Evolutionary conservation across 805 yeast genomes (phyloP), one percentile per base, ranked within the genome.

Genomic region (Candida taoyuanica): DNA sequence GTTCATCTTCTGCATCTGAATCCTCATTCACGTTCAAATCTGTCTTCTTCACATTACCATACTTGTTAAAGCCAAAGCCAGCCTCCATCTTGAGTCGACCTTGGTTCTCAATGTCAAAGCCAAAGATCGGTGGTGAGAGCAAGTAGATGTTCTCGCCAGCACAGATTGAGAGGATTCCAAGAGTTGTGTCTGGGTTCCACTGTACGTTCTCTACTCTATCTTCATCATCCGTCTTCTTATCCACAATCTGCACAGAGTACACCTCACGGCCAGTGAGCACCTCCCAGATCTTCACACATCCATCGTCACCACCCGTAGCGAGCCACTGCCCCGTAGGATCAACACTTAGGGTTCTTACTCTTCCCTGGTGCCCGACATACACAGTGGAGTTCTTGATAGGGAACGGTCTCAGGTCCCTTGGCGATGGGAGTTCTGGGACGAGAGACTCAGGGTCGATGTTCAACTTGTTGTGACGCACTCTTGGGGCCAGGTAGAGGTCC

Each of bases 231-330:
- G 71, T 73, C 30, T 68, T 67, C 26, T 43, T 40, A 13, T 42
- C 29, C 16, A 74, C 57, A 16, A 78, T 53, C 40, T 65, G 64
- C n/a, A 74, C 67, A 44, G 76, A 75, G 71, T 76, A 85, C 36
- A 91, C 85, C 68, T 91, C 94, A 64, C 98, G 80, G 33, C 98
- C 98, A 5, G 97, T 86, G 43, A 88, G 66, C 15, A 88, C 81
- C 66, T 93, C 98, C 98, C 98, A 93, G n/a, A 93, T 73, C 51
- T 96, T 75, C 6, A 93, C 89, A 14, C 89, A 75, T 39, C 98
- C 98, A 59, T 93, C 98, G 59, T 93, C 98, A 14, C 95, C 85
- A 42, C 97, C 98, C 4, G 98, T 93, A 16, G 98, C 98, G 40
- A 93, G 68, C 93, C 96, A 93, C 52, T 83, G 70, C 5, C 98